Conservation (phyloP, 2,329 filamentous ascomycete genomes). For the Penicillium capsulatum region DNA sequence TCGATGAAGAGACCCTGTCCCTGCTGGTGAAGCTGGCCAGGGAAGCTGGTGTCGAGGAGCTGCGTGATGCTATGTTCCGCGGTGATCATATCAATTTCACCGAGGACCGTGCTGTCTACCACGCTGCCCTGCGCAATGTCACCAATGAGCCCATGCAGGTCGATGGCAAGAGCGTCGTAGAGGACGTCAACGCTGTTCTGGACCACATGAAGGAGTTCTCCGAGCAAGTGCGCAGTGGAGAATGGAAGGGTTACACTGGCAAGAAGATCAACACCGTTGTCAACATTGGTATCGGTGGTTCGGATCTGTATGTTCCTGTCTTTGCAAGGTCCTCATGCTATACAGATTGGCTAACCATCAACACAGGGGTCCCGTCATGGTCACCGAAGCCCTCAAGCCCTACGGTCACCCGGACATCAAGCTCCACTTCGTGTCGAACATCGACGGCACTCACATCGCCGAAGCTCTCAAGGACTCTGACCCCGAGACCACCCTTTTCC, state of each 20-base stretch:
- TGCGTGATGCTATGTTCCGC: conserved; percentile 94
- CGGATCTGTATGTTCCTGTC: conserved; percentile 72
- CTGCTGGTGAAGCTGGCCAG: conserved; percentile 85
- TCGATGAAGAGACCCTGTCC: conserved; percentile 85
- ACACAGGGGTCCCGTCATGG: conserved; percentile 89
- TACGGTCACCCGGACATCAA: conserved; percentile 83
- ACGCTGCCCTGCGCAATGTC: conserved; percentile 88
- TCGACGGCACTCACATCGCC: conserved; percentile 95
- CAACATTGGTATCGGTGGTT: conserved; percentile 97
- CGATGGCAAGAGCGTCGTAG: conserved; percentile 88
- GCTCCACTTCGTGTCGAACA: conserved; percentile 98
- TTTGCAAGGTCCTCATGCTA: not conserved
- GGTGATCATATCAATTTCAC: conserved; percentile 99
- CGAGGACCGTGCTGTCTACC: conserved; percentile 92
- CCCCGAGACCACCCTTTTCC: conserved; percentile 97
- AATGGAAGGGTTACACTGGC: conserved; percentile 96
- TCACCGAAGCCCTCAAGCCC: conserved; percentile 92
- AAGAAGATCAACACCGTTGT: conserved; percentile 96
- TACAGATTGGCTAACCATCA: not conserved
- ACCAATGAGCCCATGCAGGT: conserved; percentile 77
- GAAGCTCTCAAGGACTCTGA: conserved; percentile 85
- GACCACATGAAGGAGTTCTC: conserved; percentile 99
- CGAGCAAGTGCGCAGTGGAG: conserved; percentile 85
- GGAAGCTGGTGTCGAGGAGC: conserved; percentile 85
- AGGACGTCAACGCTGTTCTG: conserved; percentile 84